A percentile compares a stretch with the other conserved stretches of the same genome.
phyloP scores from a whole-genome alignment of 768 basidiomycete species.

The Royoungia palumana region DNA sequence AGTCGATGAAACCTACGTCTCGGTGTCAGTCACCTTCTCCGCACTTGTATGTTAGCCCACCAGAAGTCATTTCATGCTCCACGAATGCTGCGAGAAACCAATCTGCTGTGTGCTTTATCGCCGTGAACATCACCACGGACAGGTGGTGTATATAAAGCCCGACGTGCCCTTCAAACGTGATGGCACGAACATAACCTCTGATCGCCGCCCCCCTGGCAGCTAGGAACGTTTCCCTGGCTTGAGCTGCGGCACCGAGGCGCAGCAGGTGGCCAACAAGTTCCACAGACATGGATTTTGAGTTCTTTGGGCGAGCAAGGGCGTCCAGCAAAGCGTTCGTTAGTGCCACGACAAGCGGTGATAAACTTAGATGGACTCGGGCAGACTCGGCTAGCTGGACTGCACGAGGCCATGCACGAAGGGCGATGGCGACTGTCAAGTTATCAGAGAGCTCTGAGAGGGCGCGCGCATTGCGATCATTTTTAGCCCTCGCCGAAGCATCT shows the following conservation, averaged over 20 bases:
- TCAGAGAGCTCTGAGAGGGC: constrained; percentile 92
- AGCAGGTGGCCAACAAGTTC: constrained; percentile 68
- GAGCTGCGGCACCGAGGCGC: constrained; percentile 70
- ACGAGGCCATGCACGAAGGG: constrained; percentile 83
- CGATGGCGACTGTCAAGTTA: constrained; percentile 86
- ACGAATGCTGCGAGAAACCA: constrained; percentile 97
- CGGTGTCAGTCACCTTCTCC: neutral
- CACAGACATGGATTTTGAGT: constrained; percentile 74
- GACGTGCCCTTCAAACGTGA: constrained; percentile 87
- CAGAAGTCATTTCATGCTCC: constrained; percentile 90
- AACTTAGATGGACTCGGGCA: constrained; percentile 65
- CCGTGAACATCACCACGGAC: constrained; percentile 86
- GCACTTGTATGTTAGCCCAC: constrained; percentile 44
- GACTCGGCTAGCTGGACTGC: constrained; percentile 83
- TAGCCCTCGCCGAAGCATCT: constrained; percentile 59
- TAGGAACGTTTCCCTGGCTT: constrained; percentile 82
- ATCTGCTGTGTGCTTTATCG: constrained; percentile 95
- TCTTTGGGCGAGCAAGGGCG: constrained; percentile 69
- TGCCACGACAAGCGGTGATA: constrained; percentile 62
- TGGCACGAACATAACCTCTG: constrained; percentile 74
- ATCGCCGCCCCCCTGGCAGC: constrained; percentile 73
- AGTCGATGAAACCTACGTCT: constrained; percentile 80
- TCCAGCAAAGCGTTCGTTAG: constrained; percentile 68
- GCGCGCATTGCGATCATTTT: constrained; percentile 76
- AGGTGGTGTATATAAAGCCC: constrained; percentile 83